Evolutionary conservation across 192 early-diverging fungal species (phyloP), one percentile per base, ranked within the genome.

Genomic region (Lobulomyces angularis): DNA sequence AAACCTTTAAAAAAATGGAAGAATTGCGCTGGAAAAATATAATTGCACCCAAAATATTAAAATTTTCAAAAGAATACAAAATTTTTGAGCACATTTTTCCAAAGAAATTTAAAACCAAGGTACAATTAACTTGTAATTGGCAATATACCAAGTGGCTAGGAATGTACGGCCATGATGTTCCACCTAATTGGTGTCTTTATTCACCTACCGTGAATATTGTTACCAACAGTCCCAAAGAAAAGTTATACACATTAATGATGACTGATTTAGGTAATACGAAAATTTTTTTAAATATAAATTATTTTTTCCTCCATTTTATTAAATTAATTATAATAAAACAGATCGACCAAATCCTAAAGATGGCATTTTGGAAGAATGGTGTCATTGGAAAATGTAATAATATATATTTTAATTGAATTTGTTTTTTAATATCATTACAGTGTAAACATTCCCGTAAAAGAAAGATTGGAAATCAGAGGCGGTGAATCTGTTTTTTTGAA

Each of bases 351-450:
- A 56, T 31, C 46, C 46, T n/a, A 51, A 59, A 1, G 37, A 32
- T 12, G 21, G 51, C 11, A 51, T 55, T 4, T 61, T 48, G 26
- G 62, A 71, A n/a, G 57, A 71, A 40, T 71, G 65, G 65, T 65
- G 61, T 43, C 69, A 71, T 34, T 71, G 69, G 69, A 52, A 69
- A n/a, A 34, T 64, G 54, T 56, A 35, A 47, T 31, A 45, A 12
- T 32, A 32, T 32, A 42, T 45, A 11, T 45, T 45, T 19, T 26
- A 41, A 12, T 3, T 22, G 19, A 22, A 19, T 38, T 17, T 12
- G 14, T 4, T 6, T 19, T 14, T 42, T 21, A 19, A 14, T 43
- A 5, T 19, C 5, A 11, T 45, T 45, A 14, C 35, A 53, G 56
- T 27, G 64, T 62, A 11, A 62, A 64, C 47, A 67, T 71, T 46